Percentiles rank a stretch among this genome's conserved stretches.
phyloP scores from a whole-genome alignment of 768 basidiomycete genomes.

The Flagelloscypha sp. region DNA sequence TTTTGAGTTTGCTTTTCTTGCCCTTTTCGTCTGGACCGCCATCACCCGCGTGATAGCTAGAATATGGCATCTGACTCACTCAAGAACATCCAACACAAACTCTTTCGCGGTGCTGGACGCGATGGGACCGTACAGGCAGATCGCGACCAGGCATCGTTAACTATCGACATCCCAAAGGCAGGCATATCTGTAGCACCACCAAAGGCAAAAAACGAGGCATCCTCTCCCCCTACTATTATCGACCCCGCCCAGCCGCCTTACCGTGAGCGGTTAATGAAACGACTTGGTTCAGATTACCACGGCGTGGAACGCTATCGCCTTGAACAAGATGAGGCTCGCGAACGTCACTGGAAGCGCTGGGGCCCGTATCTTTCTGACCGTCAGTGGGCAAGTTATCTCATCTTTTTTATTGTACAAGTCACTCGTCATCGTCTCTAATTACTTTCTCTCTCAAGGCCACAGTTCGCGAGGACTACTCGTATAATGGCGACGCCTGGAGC shows the following conservation, averaged over 20 bases:
- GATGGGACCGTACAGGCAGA: conserved; percentile 13
- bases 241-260: conserved; percentile 27
- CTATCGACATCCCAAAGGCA: conserved; percentile 68
- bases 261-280: conserved; percentile 56
- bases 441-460: conserved; percentile 58
- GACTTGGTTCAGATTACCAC: conserved; percentile 63
- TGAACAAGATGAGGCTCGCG: conserved; percentile 69
- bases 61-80: conserved; percentile 39
- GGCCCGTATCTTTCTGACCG: conserved; percentile 96
- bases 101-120: conserved; percentile 45
- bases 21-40: no score
- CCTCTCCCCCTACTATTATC: conserved; percentile 24
- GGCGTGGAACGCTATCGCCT: conserved; percentile 81
- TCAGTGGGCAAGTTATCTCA: conserved; percentile 75
- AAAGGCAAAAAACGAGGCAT: conserved; percentile 33
- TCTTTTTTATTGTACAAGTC: conserved; percentile 1
- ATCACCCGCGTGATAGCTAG: no score
- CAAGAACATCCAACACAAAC: conserved; percentile 65
- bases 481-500: conserved; percentile 90
- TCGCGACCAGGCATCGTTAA: conserved; percentile 31
- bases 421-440: conserved; percentile 9
- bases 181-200: conserved; percentile 33
- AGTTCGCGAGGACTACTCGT: conserved; percentile 97
- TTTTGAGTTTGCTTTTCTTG: no score
- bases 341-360: conserved; percentile 97